These are phyloP conservation scores for Trypanosoma cruzi DNA, from an alignment of 208 protist genomes.

Conservation along the genomic window DNA sequence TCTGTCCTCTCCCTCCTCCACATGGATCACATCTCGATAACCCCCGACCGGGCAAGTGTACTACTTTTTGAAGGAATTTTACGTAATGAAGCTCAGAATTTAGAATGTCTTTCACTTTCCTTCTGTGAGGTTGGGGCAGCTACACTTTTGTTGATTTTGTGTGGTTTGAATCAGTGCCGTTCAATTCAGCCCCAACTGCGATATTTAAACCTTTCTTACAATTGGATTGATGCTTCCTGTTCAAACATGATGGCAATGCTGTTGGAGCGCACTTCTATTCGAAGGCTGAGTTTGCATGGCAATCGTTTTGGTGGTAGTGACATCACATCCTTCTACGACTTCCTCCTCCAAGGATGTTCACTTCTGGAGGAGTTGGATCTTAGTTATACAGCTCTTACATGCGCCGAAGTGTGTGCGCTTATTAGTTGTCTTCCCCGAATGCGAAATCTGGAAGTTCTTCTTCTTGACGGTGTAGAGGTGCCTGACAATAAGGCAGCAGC, in stretches of 20 bases:
- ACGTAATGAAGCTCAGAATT: constrained; percentile 2
- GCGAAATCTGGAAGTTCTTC: constrained; percentile 47
- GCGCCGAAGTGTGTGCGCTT: constrained; percentile 47
- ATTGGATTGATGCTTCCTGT: constrained; percentile 45
- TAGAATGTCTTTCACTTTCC: constrained; percentile 65
- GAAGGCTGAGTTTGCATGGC: constrained; percentile 62
- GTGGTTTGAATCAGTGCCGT: constrained; percentile 30
- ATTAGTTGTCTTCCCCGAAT: constrained; percentile 69
- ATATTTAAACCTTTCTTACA: constrained; percentile 77
- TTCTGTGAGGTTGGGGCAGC: constrained; percentile 70
- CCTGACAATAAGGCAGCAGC: constrained; percentile 39
- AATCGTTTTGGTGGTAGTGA: constrained; percentile 62
- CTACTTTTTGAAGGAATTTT: constrained; percentile 70
- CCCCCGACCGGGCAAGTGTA: constrained; percentile 58
- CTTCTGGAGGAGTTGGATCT: constrained; percentile 77
- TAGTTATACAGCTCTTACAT: constrained; percentile 57
- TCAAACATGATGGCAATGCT: constrained; percentile 50
- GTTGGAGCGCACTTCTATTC: constrained; percentile 49
- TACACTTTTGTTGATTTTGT: constrained; percentile 56
- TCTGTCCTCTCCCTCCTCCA: constrained; percentile 61
- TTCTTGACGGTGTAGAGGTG: constrained; percentile 67
- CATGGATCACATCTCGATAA: constrained; percentile 57
- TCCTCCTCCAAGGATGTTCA: constrained; percentile 62
- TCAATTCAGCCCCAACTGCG: constrained; percentile 27
- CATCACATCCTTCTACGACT: constrained; percentile 45